Conservation (phyloP, 2,329 filamentous ascomycete genomes). For the Leptographium procerum region DNA sequence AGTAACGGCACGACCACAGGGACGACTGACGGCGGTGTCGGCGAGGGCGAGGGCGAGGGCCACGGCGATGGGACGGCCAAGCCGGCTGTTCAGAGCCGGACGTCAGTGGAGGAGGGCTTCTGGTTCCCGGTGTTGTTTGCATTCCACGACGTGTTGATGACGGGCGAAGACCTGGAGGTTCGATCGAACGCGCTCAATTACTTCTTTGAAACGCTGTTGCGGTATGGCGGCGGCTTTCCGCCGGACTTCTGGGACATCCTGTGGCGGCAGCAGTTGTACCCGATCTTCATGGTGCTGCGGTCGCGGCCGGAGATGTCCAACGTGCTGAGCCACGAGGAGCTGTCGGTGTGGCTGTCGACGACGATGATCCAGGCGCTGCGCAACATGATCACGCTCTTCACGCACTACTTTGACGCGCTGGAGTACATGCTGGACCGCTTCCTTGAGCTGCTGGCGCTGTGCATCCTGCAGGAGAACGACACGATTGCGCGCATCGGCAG, state of each 20-base stretch:
- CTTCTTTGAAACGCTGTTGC: constrained; percentile 86
- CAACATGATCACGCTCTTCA: constrained; percentile 98
- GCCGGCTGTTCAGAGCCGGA: constrained; percentile 49
- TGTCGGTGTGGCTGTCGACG: constrained; percentile 96
- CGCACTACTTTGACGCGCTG: constrained; percentile 91
- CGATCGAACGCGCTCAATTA: constrained; percentile 85
- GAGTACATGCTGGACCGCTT: constrained; percentile 99
- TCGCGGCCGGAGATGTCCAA: constrained; percentile 96
- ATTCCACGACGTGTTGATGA: constrained; percentile 99
- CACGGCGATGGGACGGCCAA: constrained; percentile 22
- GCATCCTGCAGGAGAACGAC: constrained; percentile 98
- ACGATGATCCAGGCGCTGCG: constrained; percentile 98
- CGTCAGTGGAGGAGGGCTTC: constrained; percentile 90
- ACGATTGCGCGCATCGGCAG: constrained; percentile 96
- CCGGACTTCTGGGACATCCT: constrained; percentile 96
- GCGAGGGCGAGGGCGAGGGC: too few species aligned
- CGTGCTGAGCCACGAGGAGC: constrained; percentile 86
- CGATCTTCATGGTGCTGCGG: constrained; percentile 95
- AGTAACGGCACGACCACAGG: background rate
- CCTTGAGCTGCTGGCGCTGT: constrained; percentile 82
- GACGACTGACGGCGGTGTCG: background rate
- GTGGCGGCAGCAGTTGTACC: constrained; percentile 92
- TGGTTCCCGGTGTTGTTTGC: constrained; percentile 98
- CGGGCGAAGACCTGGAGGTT: constrained; percentile 93
- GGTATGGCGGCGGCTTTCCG: constrained; percentile 84